Evolutionary conservation across 2,329 filamentous ascomycete genomes (phyloP).

Genomic region (Colletotrichum lini): DNA sequence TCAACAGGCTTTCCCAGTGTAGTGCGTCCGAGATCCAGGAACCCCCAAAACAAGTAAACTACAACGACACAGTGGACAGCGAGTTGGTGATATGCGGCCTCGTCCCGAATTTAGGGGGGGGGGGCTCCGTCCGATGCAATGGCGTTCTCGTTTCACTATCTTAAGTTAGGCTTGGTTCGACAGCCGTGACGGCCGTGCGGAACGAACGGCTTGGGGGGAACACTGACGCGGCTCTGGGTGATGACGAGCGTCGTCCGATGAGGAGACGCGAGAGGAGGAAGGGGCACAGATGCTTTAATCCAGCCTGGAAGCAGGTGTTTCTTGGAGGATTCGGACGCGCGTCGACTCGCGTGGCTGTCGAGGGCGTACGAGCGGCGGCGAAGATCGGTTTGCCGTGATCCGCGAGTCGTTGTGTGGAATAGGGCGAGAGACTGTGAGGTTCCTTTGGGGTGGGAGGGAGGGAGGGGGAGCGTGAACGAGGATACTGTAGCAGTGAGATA

Average conservation of each 20-base stretch:
- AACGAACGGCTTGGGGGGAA: background rate
- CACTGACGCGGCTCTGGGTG: conserved; percentile 26
- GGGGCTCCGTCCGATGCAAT: conserved; percentile 41
- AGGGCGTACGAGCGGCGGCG: background rate
- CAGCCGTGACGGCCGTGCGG: conserved; percentile 23
- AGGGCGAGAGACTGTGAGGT: too few relatives aligned
- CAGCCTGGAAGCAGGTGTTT: too few relatives aligned
- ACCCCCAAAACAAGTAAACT: background rate
- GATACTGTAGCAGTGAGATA: too few relatives aligned
- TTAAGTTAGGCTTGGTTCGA: conserved; percentile 15
- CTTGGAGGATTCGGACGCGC: conserved; percentile 3
- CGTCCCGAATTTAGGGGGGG: conserved; percentile 10
- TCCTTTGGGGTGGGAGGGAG: background rate
- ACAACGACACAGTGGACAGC: background rate
- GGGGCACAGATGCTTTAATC: too few relatives aligned
- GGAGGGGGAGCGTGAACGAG: too few relatives aligned
- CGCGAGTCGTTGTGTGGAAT: background rate
- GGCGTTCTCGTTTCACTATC: conserved; percentile 38
- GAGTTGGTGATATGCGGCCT: background rate
- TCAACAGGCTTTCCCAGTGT: background rate
- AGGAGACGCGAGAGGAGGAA: background rate
- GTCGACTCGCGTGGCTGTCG: background rate
- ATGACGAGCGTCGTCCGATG: background rate
- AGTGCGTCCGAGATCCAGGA: background rate
- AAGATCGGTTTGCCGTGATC: background rate